phyloP scores from a whole-genome alignment of 805 yeast species.

The Kodamaea hsintzibuensis region DNA sequence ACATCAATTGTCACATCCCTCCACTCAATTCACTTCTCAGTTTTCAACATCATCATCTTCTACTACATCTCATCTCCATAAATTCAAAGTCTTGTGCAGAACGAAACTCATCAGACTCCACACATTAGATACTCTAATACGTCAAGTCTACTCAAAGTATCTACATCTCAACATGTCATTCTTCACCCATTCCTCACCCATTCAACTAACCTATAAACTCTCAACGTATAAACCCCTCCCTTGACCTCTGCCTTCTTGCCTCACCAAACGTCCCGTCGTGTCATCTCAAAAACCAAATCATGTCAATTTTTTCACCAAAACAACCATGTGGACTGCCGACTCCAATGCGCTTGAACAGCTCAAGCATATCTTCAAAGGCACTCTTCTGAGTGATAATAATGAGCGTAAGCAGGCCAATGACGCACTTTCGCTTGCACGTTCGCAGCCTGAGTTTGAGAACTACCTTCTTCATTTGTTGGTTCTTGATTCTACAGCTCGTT shows the following conservation, averaged over 20 bases:
- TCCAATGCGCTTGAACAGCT: slow-evolving; percentile 62
- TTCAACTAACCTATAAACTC: too few relatives aligned
- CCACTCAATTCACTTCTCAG: neutral
- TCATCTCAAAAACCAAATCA: neutral
- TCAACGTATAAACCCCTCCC: too few relatives aligned
- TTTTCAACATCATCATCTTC: neutral
- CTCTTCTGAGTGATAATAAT: slow-evolving; percentile 58
- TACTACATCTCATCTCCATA: neutral
- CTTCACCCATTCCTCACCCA: too few relatives aligned
- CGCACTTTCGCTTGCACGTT: slow-evolving; percentile 67
- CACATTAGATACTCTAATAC: neutral
- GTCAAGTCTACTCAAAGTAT: neutral
- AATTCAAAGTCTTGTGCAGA: neutral
- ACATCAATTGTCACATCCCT: too few relatives aligned
- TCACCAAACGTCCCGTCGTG: neutral
- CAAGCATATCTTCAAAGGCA: slow-evolving; percentile 64
- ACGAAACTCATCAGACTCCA: neutral
- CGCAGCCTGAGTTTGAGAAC: slow-evolving; percentile 76
- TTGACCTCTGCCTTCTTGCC: neutral
- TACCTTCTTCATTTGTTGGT: slow-evolving; percentile 74
- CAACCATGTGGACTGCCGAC: slow-evolving; percentile 63
- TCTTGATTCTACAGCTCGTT: slow-evolving; percentile 44
- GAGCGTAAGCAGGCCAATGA: slow-evolving; percentile 69
- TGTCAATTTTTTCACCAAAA: neutral
- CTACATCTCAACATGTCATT: too few relatives aligned